A percentile compares a stretch with the other conserved stretches of the same genome.
phyloP scores from a whole-genome alignment of 257 asterid genomes.

The Solanum sparsipilum region DNA sequence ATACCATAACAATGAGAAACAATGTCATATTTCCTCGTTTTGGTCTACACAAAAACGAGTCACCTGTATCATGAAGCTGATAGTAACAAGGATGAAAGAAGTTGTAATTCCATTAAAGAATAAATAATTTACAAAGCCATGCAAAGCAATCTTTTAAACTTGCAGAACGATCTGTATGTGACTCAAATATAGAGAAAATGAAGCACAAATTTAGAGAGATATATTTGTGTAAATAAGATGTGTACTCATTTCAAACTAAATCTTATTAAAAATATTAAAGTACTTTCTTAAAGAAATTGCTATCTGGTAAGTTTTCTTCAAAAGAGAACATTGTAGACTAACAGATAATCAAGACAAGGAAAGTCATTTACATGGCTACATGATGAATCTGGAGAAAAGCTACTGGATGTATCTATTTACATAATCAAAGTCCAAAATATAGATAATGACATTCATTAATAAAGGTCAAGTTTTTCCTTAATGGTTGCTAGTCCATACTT shows the following conservation, averaged over 20 bases:
- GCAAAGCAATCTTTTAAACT: not conserved
- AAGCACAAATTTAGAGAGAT: not conserved
- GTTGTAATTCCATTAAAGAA: not conserved
- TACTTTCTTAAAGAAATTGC: not conserved
- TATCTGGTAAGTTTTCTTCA: not conserved
- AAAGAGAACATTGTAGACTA: not conserved
- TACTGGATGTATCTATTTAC: not conserved
- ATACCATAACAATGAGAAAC: not conserved
- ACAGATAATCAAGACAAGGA: not conserved
- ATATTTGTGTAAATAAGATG: not conserved
- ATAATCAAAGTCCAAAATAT: not conserved
- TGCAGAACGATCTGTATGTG: not conserved
- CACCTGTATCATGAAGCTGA: not conserved
- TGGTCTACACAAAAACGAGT: not conserved
- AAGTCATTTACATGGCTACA: not conserved
- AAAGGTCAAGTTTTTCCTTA: not conserved
- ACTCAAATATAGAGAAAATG: not conserved
- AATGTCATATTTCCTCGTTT: not conserved
- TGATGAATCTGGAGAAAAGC: not conserved
- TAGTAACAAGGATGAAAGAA: not conserved
- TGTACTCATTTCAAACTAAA: not conserved
- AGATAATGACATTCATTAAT: not conserved
- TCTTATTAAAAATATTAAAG: not conserved
- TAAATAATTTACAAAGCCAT: not conserved
- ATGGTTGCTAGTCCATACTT: not conserved